Base-by-base conservation (phyloP, 345 rosid genomes). In the Noccaea bulbosa region DNA sequence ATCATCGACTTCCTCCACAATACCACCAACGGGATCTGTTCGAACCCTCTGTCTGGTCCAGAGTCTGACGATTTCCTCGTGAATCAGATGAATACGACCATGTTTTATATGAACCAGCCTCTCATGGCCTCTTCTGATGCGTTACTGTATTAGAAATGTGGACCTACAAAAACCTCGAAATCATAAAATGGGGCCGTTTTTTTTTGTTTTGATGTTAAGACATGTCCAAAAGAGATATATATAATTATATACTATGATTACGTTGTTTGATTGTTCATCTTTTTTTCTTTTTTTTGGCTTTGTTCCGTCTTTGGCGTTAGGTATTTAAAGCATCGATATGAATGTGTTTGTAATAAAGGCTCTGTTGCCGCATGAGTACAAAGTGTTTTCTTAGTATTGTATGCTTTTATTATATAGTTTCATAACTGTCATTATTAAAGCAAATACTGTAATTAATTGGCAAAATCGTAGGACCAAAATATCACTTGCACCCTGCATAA, bases 81-180 rank as follows among this genome's bases (percentile, higher is more conserved):
- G 56, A 83, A 82, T 57, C 89, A 88, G 50, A 40, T 83, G 58
- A 54, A 32, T 43, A 67, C 16, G 71, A 78, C 73, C 44, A 61
- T 80, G 75, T 67, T 74, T 11, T 83, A 41, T 77, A 60, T 82
- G 80, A 88, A 83, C 55, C 98, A 89, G 75, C 79, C 87, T 1
- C 81, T 88, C 4, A 77, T 81, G 87, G 94, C 94, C 4, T 84
- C 96, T 77, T 84, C 86, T 54, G 89, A 88, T 68, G 74, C 82
- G 66, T 79, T 87, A 54, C 79, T 75, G 58, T 81, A 75, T 56
- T 88, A 70, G 46, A 48, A 49, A 78, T 53, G 75, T 64, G 75
- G 67, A 64, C 70, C 75, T 11, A 1, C 0, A 33, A 8, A 32
- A 27, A 2, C 63, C 45, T 63, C 47, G 45, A 69, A 39, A 48